Conservation (phyloP, 176 grass and related monocot genomes). For the Neostapfia colusana region DNA sequence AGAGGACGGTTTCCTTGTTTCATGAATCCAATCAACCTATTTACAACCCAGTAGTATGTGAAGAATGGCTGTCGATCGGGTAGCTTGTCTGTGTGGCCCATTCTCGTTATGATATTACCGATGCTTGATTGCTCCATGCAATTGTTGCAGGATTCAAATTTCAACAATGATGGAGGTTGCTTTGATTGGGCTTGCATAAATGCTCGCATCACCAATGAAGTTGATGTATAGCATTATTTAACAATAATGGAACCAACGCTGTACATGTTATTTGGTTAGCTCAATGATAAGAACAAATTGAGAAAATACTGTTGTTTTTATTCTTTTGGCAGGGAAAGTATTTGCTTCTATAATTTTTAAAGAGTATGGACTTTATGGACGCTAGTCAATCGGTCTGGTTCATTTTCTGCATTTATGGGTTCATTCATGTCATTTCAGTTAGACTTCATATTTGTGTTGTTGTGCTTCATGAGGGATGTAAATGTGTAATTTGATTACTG, state of each 20-base stretch:
- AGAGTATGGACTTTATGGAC: neutral
- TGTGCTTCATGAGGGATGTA: constrained; percentile 3
- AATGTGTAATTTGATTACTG: too few species aligned
- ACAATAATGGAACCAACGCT: neutral
- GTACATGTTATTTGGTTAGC: neutral
- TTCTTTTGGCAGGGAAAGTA: neutral
- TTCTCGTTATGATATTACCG: neutral
- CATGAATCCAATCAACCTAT: neutral
- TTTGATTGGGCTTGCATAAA: constrained; percentile 18
- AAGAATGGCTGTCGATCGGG: neutral
- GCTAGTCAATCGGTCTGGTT: neutral
- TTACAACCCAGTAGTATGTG: neutral
- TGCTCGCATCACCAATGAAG: constrained; percentile 14
- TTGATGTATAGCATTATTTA: neutral
- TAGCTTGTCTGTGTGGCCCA: neutral
- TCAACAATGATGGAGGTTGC: neutral
- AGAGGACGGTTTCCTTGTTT: constrained; percentile 1
- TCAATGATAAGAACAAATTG: neutral
- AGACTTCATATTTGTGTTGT: neutral
- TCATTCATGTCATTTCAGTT: constrained; percentile 1
- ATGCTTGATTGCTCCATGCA: constrained; percentile 15
- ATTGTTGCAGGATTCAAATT: constrained; percentile 5
- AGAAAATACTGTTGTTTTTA: neutral
- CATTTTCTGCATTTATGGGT: constrained; percentile 13
- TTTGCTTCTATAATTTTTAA: neutral